These are phyloP conservation scores for Boletus sp. DNA, from an alignment of 768 basidiomycete genomes.

Conservation along the genomic window DNA sequence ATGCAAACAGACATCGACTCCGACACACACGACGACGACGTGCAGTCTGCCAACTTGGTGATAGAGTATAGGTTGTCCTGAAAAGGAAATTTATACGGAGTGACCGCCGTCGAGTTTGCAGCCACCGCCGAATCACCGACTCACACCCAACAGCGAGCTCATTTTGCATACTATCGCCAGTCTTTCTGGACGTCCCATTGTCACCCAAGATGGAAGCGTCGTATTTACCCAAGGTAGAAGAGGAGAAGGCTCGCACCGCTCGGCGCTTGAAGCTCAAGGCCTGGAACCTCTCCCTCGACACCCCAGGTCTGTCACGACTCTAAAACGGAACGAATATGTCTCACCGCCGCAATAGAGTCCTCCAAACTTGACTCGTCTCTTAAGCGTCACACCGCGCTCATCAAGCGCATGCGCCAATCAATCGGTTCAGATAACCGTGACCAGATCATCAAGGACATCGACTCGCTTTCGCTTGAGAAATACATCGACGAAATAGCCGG, in stretches of 20 bases:
- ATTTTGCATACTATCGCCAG: constrained; percentile 1
- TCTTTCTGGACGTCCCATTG: neutral
- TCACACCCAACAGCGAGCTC: neutral
- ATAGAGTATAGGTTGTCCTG: neutral
- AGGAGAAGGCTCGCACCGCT: constrained; percentile 48
- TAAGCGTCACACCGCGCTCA: constrained; percentile 92
- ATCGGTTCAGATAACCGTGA: constrained; percentile 79
- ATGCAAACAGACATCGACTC: constrained; percentile 27
- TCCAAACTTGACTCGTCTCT: constrained; percentile 89
- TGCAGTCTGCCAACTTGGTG: neutral
- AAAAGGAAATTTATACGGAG: constrained; percentile 14
- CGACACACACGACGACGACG: constrained; percentile 6
- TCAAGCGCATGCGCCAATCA: constrained; percentile 88
- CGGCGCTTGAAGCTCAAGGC: constrained; percentile 60
- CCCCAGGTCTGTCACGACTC: constrained; percentile 41
- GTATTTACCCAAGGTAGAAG: constrained; percentile 39
- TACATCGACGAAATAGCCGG: constrained; percentile 93
- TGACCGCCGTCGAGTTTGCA: neutral
- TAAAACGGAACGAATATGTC: neutral
- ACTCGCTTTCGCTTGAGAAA: constrained; percentile 87
- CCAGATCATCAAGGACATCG: constrained; percentile 89
- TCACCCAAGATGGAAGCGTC: constrained; percentile 22
- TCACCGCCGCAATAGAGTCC: constrained; percentile 44
- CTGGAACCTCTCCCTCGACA: constrained; percentile 47
- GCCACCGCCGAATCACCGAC: constrained; percentile 14